Conservation (phyloP, 352 stramenopile genomes). For the Poterioochromonas sp. region DNA sequence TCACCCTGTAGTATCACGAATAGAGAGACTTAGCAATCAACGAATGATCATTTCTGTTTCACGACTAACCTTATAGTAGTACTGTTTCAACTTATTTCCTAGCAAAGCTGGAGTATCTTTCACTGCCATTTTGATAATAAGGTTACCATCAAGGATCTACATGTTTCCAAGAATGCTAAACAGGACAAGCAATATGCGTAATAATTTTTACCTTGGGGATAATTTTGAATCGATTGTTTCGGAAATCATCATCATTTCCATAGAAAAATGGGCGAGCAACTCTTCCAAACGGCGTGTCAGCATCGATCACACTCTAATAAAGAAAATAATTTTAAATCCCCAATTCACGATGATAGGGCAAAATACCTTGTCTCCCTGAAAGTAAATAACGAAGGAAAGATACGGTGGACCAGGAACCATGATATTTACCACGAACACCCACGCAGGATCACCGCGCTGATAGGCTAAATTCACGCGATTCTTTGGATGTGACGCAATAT, state of each 20-base stretch:
- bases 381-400: conserved; percentile 56
- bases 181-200: not conserved
- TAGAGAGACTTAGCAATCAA: no score
- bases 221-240: conserved; percentile 93
- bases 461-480: conserved; percentile 44
- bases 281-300: conserved; percentile 70
- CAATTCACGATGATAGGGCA: not conserved
- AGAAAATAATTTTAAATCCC: conserved; percentile 50
- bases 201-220: conserved; percentile 66
- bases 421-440: conserved; percentile 54
- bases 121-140: conserved; percentile 87
- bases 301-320: conserved; percentile 67
- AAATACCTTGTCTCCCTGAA: conserved; percentile 49
- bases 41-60: no score
- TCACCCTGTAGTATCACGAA: conserved; percentile 52
- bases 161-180: not conserved
- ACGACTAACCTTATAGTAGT: conserved; percentile 50
- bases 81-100: conserved; percentile 87
- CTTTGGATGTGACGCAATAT: conserved; percentile 42
- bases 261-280: conserved; percentile 79
- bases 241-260: conserved; percentile 78
- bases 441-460: conserved; percentile 11
- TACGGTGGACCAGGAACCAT: conserved; percentile 42
- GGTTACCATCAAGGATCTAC: conserved; percentile 86
- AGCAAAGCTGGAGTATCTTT: conserved; percentile 88